Evolutionary conservation across 169 alveolate species (phyloP).

Genomic region (Cryptosporidium viatorum): DNA sequence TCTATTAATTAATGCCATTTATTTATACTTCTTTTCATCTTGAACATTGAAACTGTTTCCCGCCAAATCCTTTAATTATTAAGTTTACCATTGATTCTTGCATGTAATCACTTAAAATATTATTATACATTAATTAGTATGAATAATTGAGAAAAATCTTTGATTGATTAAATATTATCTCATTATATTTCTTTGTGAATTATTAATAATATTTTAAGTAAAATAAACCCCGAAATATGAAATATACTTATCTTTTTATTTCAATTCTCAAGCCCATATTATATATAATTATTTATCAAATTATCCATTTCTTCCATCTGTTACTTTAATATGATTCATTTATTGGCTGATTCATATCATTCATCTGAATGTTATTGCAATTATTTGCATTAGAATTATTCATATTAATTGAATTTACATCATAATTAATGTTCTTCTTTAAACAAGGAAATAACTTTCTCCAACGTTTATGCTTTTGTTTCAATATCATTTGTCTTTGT

Average conservation of each 20-base stretch:
- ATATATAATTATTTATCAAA: too few relatives aligned
- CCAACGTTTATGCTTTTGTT: constrained; percentile 46
- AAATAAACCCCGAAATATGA: too few relatives aligned
- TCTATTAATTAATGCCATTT: not conserved
- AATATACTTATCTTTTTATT: too few relatives aligned
- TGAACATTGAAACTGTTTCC: not conserved
- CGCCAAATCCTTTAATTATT: not conserved
- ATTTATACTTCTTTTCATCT: too few relatives aligned
- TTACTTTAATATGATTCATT: constrained; percentile 9
- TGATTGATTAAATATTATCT: too few relatives aligned
- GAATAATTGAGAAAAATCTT: too few relatives aligned
- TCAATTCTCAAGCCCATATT: too few relatives aligned
- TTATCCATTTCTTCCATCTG: not conserved
- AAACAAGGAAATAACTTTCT: constrained; percentile 58
- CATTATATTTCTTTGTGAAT: too few relatives aligned
- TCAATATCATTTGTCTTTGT: constrained; percentile 55
- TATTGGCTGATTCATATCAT: not conserved
- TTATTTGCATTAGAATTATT: not conserved
- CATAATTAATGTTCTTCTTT: not conserved
- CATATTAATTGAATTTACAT: not conserved
- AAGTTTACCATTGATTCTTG: not conserved
- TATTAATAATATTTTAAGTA: too few relatives aligned
- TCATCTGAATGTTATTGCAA: not conserved
- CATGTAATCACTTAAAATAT: not conserved
- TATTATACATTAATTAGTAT: too few relatives aligned